Percentiles rank a stretch among this genome's conserved stretches.
These are phyloP conservation scores for Cephaloascus fragrans DNA, from an alignment of 805 yeast species.

Conservation along the genomic window DNA sequence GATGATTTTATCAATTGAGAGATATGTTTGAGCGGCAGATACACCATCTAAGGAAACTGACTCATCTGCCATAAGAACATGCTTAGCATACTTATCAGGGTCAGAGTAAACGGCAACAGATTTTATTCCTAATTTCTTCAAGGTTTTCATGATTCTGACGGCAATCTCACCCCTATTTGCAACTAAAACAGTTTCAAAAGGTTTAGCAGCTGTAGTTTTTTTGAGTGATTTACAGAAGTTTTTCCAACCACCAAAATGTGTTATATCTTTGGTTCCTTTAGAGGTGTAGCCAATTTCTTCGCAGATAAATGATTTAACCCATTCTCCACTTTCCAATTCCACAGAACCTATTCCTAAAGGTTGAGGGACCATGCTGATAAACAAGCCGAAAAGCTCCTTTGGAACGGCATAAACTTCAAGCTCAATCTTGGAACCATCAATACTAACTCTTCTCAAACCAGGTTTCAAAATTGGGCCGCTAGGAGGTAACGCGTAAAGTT, in stretches of 20 bases:
- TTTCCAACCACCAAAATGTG: constrained; percentile 87
- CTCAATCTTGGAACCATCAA: constrained; percentile 51
- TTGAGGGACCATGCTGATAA: constrained; percentile 82
- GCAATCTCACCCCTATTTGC: constrained; percentile 99
- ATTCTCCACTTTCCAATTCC: constrained; percentile 68
- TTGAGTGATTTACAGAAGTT: constrained; percentile 32
- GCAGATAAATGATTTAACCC: constrained; percentile 91
- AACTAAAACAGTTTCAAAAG: constrained; percentile 78
- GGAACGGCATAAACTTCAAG: constrained; percentile 85
- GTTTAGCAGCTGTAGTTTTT: constrained; percentile 28
- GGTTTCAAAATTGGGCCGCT: constrained; percentile 83
- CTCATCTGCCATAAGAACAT: constrained; percentile 74
- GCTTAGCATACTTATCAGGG: constrained; percentile 82
- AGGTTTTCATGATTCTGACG: constrained; percentile 82
- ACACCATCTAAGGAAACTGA: constrained; percentile 72
- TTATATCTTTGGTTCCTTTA: constrained; percentile 69
- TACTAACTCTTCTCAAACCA: constrained; percentile 64
- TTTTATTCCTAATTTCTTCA: constrained; percentile 67
- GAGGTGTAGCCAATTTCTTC: constrained; percentile 79
- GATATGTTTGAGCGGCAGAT: constrained; percentile 86
- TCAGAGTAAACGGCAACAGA: constrained; percentile 88
- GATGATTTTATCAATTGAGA: constrained; percentile 76
- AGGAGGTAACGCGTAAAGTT: constrained; percentile 70
- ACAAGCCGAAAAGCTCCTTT: constrained; percentile 64
- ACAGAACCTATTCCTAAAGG: constrained; percentile 95